Percentiles rank a stretch among this genome's conserved stretches.
phyloP scores from a whole-genome alignment of 2,329 filamentous ascomycete species.

The Trichophyton benhamiae region DNA sequence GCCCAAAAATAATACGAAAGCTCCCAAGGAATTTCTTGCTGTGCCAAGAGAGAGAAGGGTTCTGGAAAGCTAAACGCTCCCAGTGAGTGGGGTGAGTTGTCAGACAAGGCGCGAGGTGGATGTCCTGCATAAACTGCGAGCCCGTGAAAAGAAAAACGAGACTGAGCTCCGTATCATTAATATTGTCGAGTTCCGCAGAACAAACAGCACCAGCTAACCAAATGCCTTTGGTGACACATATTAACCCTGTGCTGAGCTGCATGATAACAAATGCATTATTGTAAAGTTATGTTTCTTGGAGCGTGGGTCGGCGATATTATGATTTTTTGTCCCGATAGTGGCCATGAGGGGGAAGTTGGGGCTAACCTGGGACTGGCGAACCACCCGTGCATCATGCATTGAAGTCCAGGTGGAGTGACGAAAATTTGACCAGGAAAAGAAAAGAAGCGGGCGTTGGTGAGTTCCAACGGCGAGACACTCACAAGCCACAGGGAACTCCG shows the following conservation, averaged over 20 bases:
- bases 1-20: neutral
- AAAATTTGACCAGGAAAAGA: neutral
- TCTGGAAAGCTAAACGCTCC: neutral
- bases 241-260: neutral
- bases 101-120: neutral
- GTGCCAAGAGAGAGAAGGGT: neutral
- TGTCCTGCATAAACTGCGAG: neutral
- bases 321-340: neutral
- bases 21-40: neutral
- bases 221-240: neutral
- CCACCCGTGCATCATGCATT: neutral
- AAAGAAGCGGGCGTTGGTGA: neutral
- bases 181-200: neutral
- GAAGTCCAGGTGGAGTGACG: neutral
- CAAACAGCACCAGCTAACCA: neutral
- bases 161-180: no score
- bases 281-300: neutral
- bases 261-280: neutral
- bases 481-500: neutral
- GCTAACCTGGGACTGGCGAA: neutral
- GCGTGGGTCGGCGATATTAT: neutral
- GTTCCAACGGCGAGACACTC: neutral
- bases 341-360: neutral
- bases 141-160: neutral
- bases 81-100: neutral